phyloP scores from a whole-genome alignment of 2,329 filamentous ascomycete species.

The Apiospora pterosperma region DNA sequence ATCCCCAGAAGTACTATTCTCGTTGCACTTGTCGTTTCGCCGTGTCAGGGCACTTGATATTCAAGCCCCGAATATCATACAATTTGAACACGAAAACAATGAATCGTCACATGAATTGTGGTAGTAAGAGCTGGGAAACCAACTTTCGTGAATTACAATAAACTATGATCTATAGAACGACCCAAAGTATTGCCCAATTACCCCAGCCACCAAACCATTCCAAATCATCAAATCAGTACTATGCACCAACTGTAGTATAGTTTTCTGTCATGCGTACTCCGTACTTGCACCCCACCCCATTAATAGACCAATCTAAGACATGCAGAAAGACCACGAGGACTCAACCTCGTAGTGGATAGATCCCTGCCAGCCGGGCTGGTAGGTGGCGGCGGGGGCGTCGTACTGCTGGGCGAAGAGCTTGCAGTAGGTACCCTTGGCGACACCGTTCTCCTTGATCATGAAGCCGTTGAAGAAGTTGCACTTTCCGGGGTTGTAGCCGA shows the following conservation, averaged over 20 bases:
- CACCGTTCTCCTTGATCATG: conserved; percentile 10
- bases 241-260: not conserved
- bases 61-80: too few species aligned
- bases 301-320: not conserved
- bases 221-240: not conserved
- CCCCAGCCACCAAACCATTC: not conserved
- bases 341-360: conserved; percentile 4
- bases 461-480: conserved; percentile 13
- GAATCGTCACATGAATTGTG: not conserved
- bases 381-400: not conserved
- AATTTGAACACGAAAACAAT: too few species aligned
- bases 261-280: too few species aligned
- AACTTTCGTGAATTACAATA: too few species aligned
- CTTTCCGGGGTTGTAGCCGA: conserved; percentile 10
- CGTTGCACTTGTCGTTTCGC: too few species aligned
- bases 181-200: not conserved
- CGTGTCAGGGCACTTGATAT: too few species aligned
- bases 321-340: conserved; percentile 4
- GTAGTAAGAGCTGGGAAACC: not conserved
- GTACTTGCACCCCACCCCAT: not conserved
- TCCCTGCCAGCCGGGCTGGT: conserved; percentile 3
- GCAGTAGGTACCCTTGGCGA: conserved; percentile 10
- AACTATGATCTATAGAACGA: not conserved
- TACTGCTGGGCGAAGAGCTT: conserved; percentile 12
- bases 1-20: too few species aligned